These are phyloP conservation scores for Fusarium palustre DNA, from an alignment of 2,329 filamentous ascomycete genomes.

Conservation along the genomic window DNA sequence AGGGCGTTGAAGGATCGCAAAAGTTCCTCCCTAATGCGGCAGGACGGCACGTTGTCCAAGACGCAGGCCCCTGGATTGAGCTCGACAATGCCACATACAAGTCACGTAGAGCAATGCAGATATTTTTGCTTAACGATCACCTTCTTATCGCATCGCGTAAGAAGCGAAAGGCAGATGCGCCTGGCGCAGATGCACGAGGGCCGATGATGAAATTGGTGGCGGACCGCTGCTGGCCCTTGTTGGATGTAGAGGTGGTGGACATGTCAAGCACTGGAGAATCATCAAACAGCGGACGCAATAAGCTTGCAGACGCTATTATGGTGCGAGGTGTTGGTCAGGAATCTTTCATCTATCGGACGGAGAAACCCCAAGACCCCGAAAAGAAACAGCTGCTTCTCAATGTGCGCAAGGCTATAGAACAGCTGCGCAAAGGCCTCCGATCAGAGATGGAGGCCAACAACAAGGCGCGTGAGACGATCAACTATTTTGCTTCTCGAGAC, in stretches of 20 bases:
- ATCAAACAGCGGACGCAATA: slow-evolving; percentile 63
- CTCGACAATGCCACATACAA: slow-evolving; percentile 98
- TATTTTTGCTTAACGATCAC: slow-evolving; percentile 95
- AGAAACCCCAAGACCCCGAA: slow-evolving; percentile 80
- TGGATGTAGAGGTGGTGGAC: slow-evolving; percentile 93
- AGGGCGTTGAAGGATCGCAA: slow-evolving; percentile 96
- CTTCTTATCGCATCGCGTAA: slow-evolving; percentile 90
- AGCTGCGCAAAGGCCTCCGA: slow-evolving; percentile 85
- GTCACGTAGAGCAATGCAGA: slow-evolving; percentile 85
- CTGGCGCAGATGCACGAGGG: slow-evolving; percentile 61
- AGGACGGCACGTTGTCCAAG: slow-evolving; percentile 93
- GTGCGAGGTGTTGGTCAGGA: slow-evolving; percentile 87
- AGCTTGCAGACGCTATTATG: slow-evolving; percentile 87
- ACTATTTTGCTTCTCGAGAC: slow-evolving; percentile 85
- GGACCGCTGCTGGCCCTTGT: slow-evolving; percentile 91
- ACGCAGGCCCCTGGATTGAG: slow-evolving; percentile 94
- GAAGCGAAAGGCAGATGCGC: slow-evolving; percentile 85
- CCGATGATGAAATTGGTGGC: slow-evolving; percentile 83
- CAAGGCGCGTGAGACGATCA: slow-evolving; percentile 85
- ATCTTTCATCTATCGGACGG: slow-evolving; percentile 93
- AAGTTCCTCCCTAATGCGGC: slow-evolving; percentile 93
- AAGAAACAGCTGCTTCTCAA: slow-evolving; percentile 87
- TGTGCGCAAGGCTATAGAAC: slow-evolving; percentile 92
- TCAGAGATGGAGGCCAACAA: slow-evolving; percentile 90
- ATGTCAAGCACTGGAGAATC: slow-evolving; percentile 76